Base-by-base conservation (phyloP, 768 basidiomycete species). In the Hemileccinum rubropunctum region DNA sequence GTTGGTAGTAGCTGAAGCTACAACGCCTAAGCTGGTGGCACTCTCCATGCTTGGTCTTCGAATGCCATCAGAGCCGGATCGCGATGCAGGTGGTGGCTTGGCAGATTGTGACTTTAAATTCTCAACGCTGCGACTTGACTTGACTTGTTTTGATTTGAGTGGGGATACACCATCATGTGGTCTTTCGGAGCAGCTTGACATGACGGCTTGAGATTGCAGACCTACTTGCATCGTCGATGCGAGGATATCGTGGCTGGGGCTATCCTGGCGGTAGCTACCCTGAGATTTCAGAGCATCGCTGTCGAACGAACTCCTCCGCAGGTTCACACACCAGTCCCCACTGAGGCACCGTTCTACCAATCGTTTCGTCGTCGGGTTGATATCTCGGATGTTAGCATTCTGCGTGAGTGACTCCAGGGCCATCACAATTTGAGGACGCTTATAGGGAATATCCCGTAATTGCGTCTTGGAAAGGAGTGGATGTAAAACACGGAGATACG, bases 391-490 rank as follows among this genome's bases (percentile, higher is more conserved):
- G 37, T 81, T 75, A 13, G 82, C 73, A 58, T 94, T 80, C 51
- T 83, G 77, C 30, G 86, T 75, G 26, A 97, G 77, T 0, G 83
- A 85, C 60, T 92, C 88, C 26, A 99, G 79, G 11, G 87, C 77
- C 40, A 82, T 81, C 17, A 92, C 84, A 59, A 98, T 90, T 65
- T 95, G 90, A 2, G 86, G 77, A 8, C 94, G 88, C 64, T 99
- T 99, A 73, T 98, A 98, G 0, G 92, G 89, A 50, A 84, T 70
- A 13, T 80, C 73, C 12, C 83, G 83, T 6, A 99, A 76, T 67
- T 99, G 97, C 0, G 95, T 98, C 67, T 91, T 93, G 10, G 89
- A 93, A 37, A 99, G 79, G 4, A 99, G 83, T 0, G 95, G 97
- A 62, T 98, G 91, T 14, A 99, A 76, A 10, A 99, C 97, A 17